phyloP scores from a whole-genome alignment of 495 filamentous ascomycete species.

The Tuber melanosporum region DNA sequence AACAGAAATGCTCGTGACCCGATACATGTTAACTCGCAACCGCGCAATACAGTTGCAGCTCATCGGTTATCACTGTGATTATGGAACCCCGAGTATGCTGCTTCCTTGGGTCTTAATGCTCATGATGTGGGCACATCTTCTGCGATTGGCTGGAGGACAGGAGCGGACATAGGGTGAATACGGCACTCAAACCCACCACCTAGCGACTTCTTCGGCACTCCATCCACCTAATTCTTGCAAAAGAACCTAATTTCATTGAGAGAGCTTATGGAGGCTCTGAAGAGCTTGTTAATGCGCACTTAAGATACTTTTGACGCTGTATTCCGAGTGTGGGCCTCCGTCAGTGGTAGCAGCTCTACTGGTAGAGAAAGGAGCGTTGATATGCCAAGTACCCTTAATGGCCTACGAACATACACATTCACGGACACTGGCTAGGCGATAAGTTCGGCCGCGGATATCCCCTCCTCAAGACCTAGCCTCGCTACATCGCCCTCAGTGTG shows the following conservation, averaged over 20 bases:
- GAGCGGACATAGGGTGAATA: conserved; percentile 47
- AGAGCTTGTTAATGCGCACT: conserved; percentile 81
- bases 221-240: conserved; percentile 31
- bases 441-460: conserved; percentile 48
- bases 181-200: conserved; percentile 38
- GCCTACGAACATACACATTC: conserved; percentile 61
- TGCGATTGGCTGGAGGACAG: conserved; percentile 42
- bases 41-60: no score
- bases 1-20: no score
- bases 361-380: conserved; percentile 60
- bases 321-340: conserved; percentile 78
- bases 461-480: conserved; percentile 49
- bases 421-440: conserved; percentile 47
- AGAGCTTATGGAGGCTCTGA: conserved; percentile 72
- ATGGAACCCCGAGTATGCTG: conserved; percentile 80
- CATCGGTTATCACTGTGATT: conserved; percentile 69
- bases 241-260: conserved; percentile 46
- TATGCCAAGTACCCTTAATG: no score
- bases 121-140: conserved; percentile 22
- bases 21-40: no score
- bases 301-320: conserved; percentile 74
- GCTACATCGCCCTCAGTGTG: conserved; percentile 46
- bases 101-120: conserved; percentile 38
- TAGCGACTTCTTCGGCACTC: conserved; percentile 29
- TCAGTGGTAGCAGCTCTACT: conserved; percentile 36